Percentiles rank a stretch among this genome's conserved stretches.
phyloP scores from a whole-genome alignment of 2,329 filamentous ascomycete genomes.

The Calycina marina region DNA sequence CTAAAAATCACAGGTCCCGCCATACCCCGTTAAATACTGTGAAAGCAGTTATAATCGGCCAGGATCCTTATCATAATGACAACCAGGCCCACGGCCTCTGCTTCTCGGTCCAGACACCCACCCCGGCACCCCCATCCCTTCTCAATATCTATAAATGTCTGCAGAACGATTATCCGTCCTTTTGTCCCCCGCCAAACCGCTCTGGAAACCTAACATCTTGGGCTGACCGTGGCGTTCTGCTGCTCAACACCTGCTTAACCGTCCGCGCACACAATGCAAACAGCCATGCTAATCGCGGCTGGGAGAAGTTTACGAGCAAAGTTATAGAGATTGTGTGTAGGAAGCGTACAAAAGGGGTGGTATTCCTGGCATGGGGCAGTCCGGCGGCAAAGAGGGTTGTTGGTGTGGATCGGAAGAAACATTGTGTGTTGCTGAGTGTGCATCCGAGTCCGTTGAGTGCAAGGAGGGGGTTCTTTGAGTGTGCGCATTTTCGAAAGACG shows the following conservation, averaged over 20 bases:
- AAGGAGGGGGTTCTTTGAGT: slow-evolving; percentile 65
- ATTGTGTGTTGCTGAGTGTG: slow-evolving; percentile 73
- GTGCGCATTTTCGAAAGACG: slow-evolving; percentile 64
- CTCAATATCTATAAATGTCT: slow-evolving; percentile 87
- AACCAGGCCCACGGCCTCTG: slow-evolving; percentile 94
- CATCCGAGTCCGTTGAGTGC: slow-evolving; percentile 93
- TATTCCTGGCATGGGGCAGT: slow-evolving; percentile 88
- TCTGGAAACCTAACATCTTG: slow-evolving; percentile 79
- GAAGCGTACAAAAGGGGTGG: slow-evolving; percentile 65
- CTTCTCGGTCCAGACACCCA: slow-evolving; percentile 87
- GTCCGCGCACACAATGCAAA: slow-evolving; percentile 82
- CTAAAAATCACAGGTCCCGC: slow-evolving; percentile 56
- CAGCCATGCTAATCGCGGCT: slow-evolving; percentile 72
- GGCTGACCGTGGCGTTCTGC: slow-evolving; percentile 82
- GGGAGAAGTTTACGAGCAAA: slow-evolving; percentile 86
- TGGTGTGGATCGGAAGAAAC: slow-evolving; percentile 56
- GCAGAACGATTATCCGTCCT: slow-evolving; percentile 74
- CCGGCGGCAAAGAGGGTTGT: slow-evolving; percentile 69
- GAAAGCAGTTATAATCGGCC: slow-evolving; percentile 85
- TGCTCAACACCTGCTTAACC: slow-evolving; percentile 91
- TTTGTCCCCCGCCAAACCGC: slow-evolving; percentile 59
- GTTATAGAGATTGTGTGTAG: slow-evolving; percentile 78
- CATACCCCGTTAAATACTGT: slow-evolving; percentile 80
- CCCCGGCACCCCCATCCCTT: slow-evolving; percentile 74
- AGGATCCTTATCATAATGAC: slow-evolving; percentile 92